These are phyloP conservation scores for Alternaria alternata DNA, from an alignment of 2,329 filamentous ascomycete genomes.

Conservation along the genomic window DNA sequence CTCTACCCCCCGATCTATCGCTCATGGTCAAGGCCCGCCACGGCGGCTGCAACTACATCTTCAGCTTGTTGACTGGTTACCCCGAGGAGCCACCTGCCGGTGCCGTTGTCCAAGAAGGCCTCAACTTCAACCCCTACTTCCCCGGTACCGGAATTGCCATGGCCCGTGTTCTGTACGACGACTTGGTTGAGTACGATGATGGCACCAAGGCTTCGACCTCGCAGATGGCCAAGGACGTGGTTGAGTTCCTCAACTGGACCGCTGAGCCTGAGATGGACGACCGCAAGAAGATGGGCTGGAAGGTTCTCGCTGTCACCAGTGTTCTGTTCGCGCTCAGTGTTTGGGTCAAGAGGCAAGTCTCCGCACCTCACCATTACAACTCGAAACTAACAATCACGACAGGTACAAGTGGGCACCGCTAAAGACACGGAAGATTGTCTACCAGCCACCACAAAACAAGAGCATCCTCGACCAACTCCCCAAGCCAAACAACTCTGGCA, in stretches of 20 bases:
- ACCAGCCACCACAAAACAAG: slow-evolving; percentile 71
- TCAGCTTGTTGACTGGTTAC: slow-evolving; percentile 95
- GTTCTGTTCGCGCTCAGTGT: slow-evolving; percentile 86
- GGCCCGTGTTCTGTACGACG: slow-evolving; percentile 98
- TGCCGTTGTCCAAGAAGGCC: slow-evolving; percentile 81
- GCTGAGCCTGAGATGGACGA: slow-evolving; percentile 99
- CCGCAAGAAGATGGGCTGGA: slow-evolving; percentile 99
- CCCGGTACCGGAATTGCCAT: slow-evolving; percentile 98
- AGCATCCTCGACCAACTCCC: slow-evolving; percentile 41
- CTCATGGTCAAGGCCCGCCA: slow-evolving; percentile 98
- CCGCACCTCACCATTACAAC: background rate
- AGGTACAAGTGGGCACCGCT: slow-evolving; percentile 96
- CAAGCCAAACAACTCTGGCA: slow-evolving; percentile 43
- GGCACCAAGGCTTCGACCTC: slow-evolving; percentile 92
- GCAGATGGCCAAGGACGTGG: slow-evolving; percentile 99
- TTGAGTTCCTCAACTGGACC: slow-evolving; percentile 99
- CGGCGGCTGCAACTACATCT: slow-evolving; percentile 98
- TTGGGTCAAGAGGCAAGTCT: slow-evolving; percentile 85
- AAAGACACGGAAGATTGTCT: slow-evolving; percentile 94
- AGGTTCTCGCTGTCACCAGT: slow-evolving; percentile 83
- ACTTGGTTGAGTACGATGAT: slow-evolving; percentile 97
- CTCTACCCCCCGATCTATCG: slow-evolving; percentile 94
- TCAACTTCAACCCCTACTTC: slow-evolving; percentile 99
- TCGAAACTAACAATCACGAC: slow-evolving; percentile 37
- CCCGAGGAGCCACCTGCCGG: slow-evolving; percentile 95